Evolutionary conservation across 345 rosid species (phyloP), one percentile per base, ranked within the genome.

Genomic region (Populus tremula): DNA sequence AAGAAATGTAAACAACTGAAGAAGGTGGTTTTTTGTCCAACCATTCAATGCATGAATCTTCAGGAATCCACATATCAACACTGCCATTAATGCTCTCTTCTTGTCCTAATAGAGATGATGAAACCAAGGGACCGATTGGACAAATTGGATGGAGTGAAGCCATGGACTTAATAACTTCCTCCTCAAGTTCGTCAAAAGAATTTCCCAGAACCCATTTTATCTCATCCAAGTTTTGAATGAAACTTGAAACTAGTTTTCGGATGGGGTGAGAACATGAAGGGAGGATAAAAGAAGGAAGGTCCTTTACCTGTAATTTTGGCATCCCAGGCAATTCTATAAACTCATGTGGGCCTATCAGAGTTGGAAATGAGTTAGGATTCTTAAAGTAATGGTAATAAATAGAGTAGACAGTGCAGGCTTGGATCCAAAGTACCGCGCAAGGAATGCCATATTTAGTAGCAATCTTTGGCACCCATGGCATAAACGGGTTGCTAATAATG

Each of bases 121-220:
- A 85, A 69, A 88, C 92, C 25, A 92, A 54, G n/a, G 92, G 92
- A 56, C 91, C 94, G 10, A 91, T 77, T 0, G 92, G 87, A 23
- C 71, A 76, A 14, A 90, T 56, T 0, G 88, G 85, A 66, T 54
- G 72, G 2, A 79, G 21, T 10, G 27, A 74, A 11, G 72, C 78
- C 82, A 87, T 82, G 0, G 88, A 85, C 0, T 78, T 76, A 21
- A 87, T 70, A 0, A 80, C 74, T 43, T 89, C 86, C 5, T 82
- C 72, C 72, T 90, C 93, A 1, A 90, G 85, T 79, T 88, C 94
- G 5, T 75, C 49, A 54, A 89, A 85, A 1, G 93, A 85, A 73
- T 82, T 90, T 2, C 61, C 89, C 63, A 90, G 78, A 74, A 89
- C 82, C 88, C 92, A 90, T 82, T 84, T 86, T 10, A 86, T 81